These are phyloP conservation scores for Penicillium sp. DNA, from an alignment of 2,329 filamentous ascomycete genomes.

Conservation along the genomic window DNA sequence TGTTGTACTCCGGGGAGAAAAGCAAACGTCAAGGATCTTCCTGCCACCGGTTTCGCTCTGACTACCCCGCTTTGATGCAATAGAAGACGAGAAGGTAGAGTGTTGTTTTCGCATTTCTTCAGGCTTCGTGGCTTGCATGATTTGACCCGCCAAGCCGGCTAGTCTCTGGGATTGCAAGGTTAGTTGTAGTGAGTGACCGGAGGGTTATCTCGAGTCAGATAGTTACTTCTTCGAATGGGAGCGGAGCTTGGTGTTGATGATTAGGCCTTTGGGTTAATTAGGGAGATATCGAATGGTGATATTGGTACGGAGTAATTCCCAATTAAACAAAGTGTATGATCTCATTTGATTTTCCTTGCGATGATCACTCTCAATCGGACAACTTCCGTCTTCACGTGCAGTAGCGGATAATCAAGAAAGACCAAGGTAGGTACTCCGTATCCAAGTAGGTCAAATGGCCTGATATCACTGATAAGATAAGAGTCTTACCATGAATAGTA, in stretches of 20 bases:
- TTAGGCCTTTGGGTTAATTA: background rate
- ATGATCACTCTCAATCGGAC: conserved; percentile 3
- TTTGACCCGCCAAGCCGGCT: background rate
- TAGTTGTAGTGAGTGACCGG: background rate
- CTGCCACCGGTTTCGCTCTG: background rate
- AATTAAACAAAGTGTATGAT: background rate
- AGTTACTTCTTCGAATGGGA: conserved; percentile 1
- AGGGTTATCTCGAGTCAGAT: background rate
- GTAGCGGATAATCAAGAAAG: background rate
- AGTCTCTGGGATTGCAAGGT: background rate
- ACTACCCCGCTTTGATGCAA: conserved; percentile 2
- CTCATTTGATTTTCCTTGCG: background rate
- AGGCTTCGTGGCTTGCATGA: background rate
- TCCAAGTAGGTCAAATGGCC: no score
- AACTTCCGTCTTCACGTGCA: conserved; percentile 5
- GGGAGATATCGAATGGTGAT: background rate
- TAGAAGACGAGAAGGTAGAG: background rate
- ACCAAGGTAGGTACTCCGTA: no score
- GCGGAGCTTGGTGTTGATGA: background rate
- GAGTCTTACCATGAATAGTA: no score
- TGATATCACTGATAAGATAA: no score
- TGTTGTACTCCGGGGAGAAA: background rate
- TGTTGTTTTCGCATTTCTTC: background rate
- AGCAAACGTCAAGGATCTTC: background rate
- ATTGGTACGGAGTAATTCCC: background rate